These are phyloP conservation scores for Cymbopogon citratus DNA, from an alignment of 176 grass and related monocot genomes.

Conservation along the genomic window DNA sequence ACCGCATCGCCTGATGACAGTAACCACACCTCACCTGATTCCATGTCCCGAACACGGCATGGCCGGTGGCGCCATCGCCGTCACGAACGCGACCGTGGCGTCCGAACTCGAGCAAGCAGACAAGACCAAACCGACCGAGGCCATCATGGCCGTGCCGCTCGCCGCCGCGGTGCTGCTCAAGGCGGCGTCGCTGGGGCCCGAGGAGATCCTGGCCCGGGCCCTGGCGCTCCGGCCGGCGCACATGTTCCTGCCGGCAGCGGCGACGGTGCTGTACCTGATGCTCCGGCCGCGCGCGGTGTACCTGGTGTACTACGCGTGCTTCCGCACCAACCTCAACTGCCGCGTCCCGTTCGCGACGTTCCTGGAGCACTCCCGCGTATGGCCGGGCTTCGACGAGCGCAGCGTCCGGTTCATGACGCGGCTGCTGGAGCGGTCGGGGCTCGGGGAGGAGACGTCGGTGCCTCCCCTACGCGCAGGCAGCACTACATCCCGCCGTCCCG, in stretches of 20 bases:
- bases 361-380: slow-evolving; percentile 65
- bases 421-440: slow-evolving; percentile 58
- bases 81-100: neutral
- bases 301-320: slow-evolving; percentile 70
- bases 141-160: too few species aligned
- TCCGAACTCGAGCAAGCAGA: neutral
- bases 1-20: neutral
- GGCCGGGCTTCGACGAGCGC: slow-evolving; percentile 55
- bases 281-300: slow-evolving; percentile 57
- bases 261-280: slow-evolving; percentile 33
- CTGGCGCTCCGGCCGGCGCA: too few species aligned
- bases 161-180: too few species aligned
- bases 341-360: slow-evolving; percentile 69
- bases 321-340: slow-evolving; percentile 45
- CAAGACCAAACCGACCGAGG: neutral
- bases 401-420: slow-evolving; percentile 71
- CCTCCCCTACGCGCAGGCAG: too few species aligned
- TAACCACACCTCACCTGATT: neutral
- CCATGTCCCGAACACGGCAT: neutral
- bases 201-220: too few species aligned
- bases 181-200: too few species aligned
- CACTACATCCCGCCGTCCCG: too few species aligned
- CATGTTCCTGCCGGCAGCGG: slow-evolving; percentile 23
- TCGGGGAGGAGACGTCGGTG: slow-evolving; percentile 73
- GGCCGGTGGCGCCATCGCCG: slow-evolving; percentile 13